These are phyloP conservation scores for Yamagishiella unicocca DNA, from an alignment of 139 green algal species.

Conservation along the genomic window DNA sequence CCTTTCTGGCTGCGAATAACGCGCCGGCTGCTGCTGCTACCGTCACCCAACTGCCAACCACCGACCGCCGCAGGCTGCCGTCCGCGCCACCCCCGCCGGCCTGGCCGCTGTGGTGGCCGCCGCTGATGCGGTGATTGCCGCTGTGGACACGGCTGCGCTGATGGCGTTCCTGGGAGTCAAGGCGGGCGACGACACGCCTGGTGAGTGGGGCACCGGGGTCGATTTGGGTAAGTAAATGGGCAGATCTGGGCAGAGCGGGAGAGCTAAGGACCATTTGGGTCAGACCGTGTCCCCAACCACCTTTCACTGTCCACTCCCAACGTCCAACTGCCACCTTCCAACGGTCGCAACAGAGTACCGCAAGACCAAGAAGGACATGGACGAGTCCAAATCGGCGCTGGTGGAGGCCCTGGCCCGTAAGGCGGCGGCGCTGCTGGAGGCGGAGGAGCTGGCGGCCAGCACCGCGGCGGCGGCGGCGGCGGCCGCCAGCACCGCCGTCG, in stretches of 20 bases:
- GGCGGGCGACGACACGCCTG: slow-evolving; percentile 68
- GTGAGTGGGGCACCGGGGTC: slow-evolving; percentile 48
- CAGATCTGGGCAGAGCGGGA: too few relatives aligned
- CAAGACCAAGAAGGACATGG: slow-evolving; percentile 63
- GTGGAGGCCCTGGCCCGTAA: slow-evolving; percentile 77
- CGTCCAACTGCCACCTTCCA: too few relatives aligned
- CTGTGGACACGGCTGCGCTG: slow-evolving; percentile 73
- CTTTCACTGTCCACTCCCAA: too few relatives aligned
- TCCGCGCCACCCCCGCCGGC: not conserved
- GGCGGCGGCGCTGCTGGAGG: slow-evolving; percentile 67
- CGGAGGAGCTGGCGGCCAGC: slow-evolving; percentile 38
- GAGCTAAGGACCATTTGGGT: too few relatives aligned
- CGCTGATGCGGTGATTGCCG: slow-evolving; percentile 65
- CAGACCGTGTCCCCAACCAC: too few relatives aligned
- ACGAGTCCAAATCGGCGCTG: slow-evolving; percentile 74
- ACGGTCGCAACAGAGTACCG: slow-evolving; percentile 51
- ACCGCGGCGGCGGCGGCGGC: not conserved
- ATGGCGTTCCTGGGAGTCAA: slow-evolving; percentile 70
- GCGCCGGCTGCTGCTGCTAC: not conserved
- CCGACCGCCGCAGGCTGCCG: not conserved
- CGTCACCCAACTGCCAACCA: not conserved
- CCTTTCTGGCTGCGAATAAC: not conserved
- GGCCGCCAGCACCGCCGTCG: not conserved
- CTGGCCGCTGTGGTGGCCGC: slow-evolving; percentile 57
- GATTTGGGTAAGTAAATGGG: too few relatives aligned